Base-by-base conservation (phyloP, 208 protist species). In the Endotrypanum monterogeii region DNA sequence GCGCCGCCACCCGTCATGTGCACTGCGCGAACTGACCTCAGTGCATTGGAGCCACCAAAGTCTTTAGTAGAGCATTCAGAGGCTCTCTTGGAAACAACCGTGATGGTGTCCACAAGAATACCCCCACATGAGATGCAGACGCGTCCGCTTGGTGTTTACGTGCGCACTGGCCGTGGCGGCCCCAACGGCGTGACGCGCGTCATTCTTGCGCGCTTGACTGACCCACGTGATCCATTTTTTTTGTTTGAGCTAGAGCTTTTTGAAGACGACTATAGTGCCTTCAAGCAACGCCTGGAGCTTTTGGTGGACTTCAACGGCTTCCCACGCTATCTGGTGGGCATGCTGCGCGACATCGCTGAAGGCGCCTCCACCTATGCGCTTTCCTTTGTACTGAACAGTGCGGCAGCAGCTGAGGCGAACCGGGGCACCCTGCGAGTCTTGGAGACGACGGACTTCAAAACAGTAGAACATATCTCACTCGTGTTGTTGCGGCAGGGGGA, bases 381-480 rank as follows among this genome's bases (percentile, higher is more conserved):
- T 16, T 87, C 82, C 55, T 89, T 90, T 44, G 50, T 70, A 48
- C 74, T 87, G 16, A 41, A 63, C 41, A 30, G 58, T 1, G 48
- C 62, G 39, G 57, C 82, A 76, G 28, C 60, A 46, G 62, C 9
- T 16, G 46, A 65, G n/a, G 25, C 71, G 14, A 60, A 55, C 9
- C 76, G 83, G n/a, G 89, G 88, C 20, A 89, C 82, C 23, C 74
- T 97, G 56, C 89, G 90, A 20, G 82, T 97, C 25, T 55, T 95
- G 3, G 90, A 97, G 74, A 52, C 73, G 63, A 97, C 89, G 3
- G 78, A 83, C 18, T 95, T 94, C 71, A 87, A 88, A 35, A 93
- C 86, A 0, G 84, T 95, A n/a, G 90, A 97, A 78, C 90, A 95
- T 80, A 83, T 97, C 50, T 93, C 90, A 25, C 79, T 97, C 12